A percentile compares a stretch with the other conserved stretches of the same genome.
Conservation (phyloP, 306 rosid genomes). For the Crataegus laevigata region DNA sequence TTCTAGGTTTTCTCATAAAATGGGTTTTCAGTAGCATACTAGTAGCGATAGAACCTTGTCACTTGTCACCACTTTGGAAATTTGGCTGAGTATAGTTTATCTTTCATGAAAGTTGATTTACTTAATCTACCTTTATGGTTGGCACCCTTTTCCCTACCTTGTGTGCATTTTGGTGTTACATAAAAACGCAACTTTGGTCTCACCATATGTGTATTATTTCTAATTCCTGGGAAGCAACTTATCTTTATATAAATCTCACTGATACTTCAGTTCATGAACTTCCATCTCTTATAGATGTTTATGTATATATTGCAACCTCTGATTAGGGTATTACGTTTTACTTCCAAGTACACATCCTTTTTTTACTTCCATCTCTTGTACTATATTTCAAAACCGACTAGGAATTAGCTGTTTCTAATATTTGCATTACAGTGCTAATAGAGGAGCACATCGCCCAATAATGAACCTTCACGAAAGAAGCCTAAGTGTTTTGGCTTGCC, state of each 20-base stretch:
- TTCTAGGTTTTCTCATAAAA: neutral
- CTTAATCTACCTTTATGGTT: neutral
- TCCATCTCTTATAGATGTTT: neutral
- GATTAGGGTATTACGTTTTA: neutral
- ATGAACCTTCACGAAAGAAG: conserved; percentile 99
- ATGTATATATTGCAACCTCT: neutral
- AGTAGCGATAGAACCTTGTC: neutral
- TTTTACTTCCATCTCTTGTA: neutral
- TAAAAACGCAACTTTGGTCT: neutral
- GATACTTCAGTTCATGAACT: neutral
- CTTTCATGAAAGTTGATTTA: neutral
- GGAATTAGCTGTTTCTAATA: neutral
- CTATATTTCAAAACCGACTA: neutral
- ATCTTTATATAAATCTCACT: too few relatives aligned
- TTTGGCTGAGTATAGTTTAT: neutral
- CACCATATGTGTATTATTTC: neutral
- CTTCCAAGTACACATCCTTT: neutral
- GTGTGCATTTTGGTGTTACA: neutral
- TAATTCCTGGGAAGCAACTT: neutral
- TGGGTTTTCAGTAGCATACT: neutral
- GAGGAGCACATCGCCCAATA: conserved; percentile 95
- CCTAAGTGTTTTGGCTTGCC: conserved; percentile 92
- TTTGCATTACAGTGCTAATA: conserved; percentile 48
- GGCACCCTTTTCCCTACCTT: neutral
- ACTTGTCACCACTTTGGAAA: neutral